Evolutionary conservation across 2,329 filamentous ascomycete species (phyloP), one percentile per base, ranked within the genome.

Genomic region (Penicillium sumatraense): DNA sequence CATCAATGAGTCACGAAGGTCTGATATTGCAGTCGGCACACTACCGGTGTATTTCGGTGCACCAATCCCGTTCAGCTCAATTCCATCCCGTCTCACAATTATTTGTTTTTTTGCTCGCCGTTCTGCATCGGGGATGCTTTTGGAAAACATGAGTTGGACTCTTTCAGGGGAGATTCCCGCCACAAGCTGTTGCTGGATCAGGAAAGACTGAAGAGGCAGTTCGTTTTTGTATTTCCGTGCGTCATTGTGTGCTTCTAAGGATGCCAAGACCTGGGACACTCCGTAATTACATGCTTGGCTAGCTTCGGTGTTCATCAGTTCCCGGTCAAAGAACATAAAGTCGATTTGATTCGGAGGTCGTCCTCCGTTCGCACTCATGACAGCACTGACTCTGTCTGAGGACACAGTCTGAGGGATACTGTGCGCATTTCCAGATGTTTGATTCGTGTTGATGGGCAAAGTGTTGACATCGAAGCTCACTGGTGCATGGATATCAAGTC

Each of bases 121-220:
- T 27, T 27, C n/a, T 5, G 10, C 26, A 27, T 27, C 10, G 26
- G 26, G 26, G 26, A 27, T 27, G 26, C 13, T 24, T n/a, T 42
- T 14, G 33, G 24, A 29, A 26, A 13, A 21, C 52, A 71, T 67
- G 3, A 52, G 49, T 24, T 67, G 53, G 24, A 72, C 36, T 8
- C 66, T 18, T 5, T 67, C 50, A 4, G 54, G 60, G 1, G 59
- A 49, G 23, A 73, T 63, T 3, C 71, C 71, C 9, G 61, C 68
- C 9, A 70, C 16, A 6, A 65, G 45, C 49, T 73, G 71, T 50
- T 69, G 64, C 5, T 64, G 64, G 36, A 72, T 57, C 13, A 73
- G 58, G 41, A 65, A 68, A 5, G 53, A 56, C 27, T 71, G 66
- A 9, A 72, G 42, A 10, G 53, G 38, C 14, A 26, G n/a, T n/a